Base-by-base conservation (phyloP, 805 yeast species). In the Yamadazyma laniorum region DNA sequence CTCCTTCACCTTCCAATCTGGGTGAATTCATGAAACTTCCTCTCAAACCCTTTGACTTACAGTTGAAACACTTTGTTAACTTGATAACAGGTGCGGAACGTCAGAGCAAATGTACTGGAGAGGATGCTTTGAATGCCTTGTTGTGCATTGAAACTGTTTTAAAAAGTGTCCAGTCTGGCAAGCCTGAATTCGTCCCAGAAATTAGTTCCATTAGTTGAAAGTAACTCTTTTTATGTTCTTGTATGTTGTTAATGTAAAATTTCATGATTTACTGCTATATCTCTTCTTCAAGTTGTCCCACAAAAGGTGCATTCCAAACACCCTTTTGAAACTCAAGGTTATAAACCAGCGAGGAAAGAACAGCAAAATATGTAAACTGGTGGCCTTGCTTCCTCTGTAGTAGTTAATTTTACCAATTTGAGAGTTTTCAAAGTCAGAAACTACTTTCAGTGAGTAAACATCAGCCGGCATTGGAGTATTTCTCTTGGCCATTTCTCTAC, bases 391-490 rank as follows among this genome's bases (percentile, higher is more conserved):
- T 5, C 91, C 91, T 36, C 83, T 62, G 53, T 79, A 80, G 12
- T 73, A 61, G 52, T 80, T 75, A 29, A 82, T 69, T 4, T 30
- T 35, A 5, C 50, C 43, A 14, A 42, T 34, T n/a, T 42, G 48
- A 29, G 57, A 53, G 5, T 35, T 22, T 44, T 65, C 69, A 42
- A 68, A 67, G 47, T 80, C 85, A 27, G 57, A 52, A n/a, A 77
- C 76, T 1, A 83, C 78, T 32, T 66, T 53, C 14, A 50, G 49
- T 1, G 88, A 88, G 51, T 80, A 85, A 1, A 37, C 55, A n/a
- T 71, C 78, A 0, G 86, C 72, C 1, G 61, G 37, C 75, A 80
- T 77, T 18, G 93, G 91, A 15, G 61, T 59, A 56, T 76, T 75
- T 13, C 72, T 66, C 25, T 54, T 70, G 0, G 86, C 79, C 85